Evolutionary conservation across 352 stramenopile genomes (phyloP), one percentile per base, ranked within the genome.

Genomic region (Globisporangium megalacanthum): DNA sequence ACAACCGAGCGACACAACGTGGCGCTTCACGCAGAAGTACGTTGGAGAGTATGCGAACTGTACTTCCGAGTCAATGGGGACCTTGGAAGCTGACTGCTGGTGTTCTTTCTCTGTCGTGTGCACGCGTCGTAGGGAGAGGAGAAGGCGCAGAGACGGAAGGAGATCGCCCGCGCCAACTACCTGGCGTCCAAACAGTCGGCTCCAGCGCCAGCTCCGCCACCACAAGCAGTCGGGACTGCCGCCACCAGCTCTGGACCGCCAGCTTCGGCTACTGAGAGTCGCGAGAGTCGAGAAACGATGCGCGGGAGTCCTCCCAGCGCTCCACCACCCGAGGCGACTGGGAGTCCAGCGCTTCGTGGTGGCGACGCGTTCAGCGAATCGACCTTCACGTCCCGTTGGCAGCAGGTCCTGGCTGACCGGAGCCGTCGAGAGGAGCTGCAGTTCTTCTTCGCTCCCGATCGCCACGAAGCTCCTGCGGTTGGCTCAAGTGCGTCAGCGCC

Each of bases 1-100:
- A 1, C 66, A 88, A 48, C 75, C 73, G 41, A 55, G 58, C n/a
- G 35, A 55, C 5, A 61, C 72, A 39, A 55, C 5, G 60, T 74
- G 22, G 53, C 79, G 53, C 1, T 59, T 31, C 53, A 76, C 17
- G 73, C 64, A 15, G 37, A 64, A 56, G 71, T 80, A 46, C 8
- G 48, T 52, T 25, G 22, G 47, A 6, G n/a, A 20, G 42, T 10
- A 5, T 15, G 42, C 6, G 42, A 14, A 19, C 1, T 10, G 42
- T 25, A 13, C 25, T 29, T 29, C 25, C 25, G 25, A 29, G 25
- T 29, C 25, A 29, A 29, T 29, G 25, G 2, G 25, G 25, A 29
- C 25, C 25, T 29, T 29, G 25, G 4, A 29, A 13, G 44, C 44
- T 49, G 19, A 49, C 8, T 13, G 44, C 5, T 56, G 6, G 13